phyloP scores from a whole-genome alignment of 1,284 basidiomycete species.

The Trametes sp. region DNA sequence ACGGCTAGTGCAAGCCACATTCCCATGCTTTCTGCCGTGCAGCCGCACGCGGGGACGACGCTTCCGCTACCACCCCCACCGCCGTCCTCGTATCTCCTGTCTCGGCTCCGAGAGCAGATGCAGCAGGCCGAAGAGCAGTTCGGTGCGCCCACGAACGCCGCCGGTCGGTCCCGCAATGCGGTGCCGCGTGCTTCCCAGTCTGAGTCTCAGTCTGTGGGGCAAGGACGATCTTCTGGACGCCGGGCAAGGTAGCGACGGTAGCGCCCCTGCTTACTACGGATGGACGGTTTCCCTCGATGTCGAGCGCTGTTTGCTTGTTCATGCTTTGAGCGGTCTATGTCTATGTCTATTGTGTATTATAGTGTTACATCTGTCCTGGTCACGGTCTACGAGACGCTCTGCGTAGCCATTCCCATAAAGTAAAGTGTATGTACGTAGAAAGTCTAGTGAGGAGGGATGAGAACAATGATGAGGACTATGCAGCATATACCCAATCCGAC shows the following conservation, averaged over 20 bases:
- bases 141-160: not conserved
- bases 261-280: not conserved
- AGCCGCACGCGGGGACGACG: not conserved
- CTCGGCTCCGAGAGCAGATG: slow-evolving; percentile 11
- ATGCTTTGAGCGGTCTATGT: not conserved
- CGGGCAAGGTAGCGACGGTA: not conserved
- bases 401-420: not conserved
- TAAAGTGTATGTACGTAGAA: not conserved
- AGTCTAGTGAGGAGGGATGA: not conserved
- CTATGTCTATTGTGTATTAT: slow-evolving; percentile 1
- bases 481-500: too few relatives aligned
- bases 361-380: not conserved
- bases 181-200: not conserved
- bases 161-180: not conserved
- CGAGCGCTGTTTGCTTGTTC: not conserved
- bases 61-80: slow-evolving; percentile 2
- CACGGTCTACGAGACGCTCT: not conserved
- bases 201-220: not conserved
- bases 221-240: not conserved
- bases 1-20: not conserved
- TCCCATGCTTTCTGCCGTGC: not conserved
- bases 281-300: not conserved
- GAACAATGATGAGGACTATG: not conserved
- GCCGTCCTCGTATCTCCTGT: slow-evolving; percentile 11
- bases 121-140: slow-evolving; percentile 6